Evolutionary conservation across 441 rosid species (phyloP).

Genomic region (Populus hybrid): DNA sequence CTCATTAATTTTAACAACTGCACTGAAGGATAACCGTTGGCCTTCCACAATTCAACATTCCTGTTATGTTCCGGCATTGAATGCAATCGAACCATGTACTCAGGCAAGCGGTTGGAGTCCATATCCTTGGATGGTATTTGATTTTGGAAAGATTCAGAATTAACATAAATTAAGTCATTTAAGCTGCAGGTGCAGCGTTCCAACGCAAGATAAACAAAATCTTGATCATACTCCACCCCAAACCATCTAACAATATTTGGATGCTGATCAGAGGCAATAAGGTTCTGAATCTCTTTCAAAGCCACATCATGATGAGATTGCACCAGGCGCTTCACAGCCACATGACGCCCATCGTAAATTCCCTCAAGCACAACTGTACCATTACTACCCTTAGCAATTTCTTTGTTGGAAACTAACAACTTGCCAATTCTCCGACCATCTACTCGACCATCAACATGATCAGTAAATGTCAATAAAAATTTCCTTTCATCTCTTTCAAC

Average conservation of each 20-base stretch:
- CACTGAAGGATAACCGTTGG: conserved; percentile 70
- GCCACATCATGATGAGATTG: conserved; percentile 87
- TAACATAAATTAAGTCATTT: conserved; percentile 57
- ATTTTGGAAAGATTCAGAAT: conserved; percentile 43
- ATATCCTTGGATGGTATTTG: conserved; percentile 30
- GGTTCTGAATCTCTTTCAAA: conserved; percentile 76
- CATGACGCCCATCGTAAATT: conserved; percentile 66
- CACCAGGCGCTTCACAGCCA: conserved; percentile 87
- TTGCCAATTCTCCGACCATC: conserved; percentile 77
- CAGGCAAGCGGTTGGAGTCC: conserved; percentile 26
- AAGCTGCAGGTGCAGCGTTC: conserved; percentile 90
- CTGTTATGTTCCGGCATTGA: conserved; percentile 37
- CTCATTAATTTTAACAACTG: conserved; percentile 76
- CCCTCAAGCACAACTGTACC: conserved; percentile 90
- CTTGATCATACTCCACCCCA: conserved; percentile 80
- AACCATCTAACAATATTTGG: conserved; percentile 87
- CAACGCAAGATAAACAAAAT: conserved; percentile 78
- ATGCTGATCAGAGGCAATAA: conserved; percentile 85
- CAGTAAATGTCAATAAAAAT: conserved; percentile 25
- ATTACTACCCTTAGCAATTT: conserved; percentile 86
- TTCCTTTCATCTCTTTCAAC: conserved; percentile 40
- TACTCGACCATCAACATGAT: conserved; percentile 28
- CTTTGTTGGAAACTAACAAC: conserved; percentile 54
- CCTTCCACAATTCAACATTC: conserved; percentile 62
- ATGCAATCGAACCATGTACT: conserved; percentile 31